Base-by-base conservation (phyloP, 2,329 filamentous ascomycete species). In the Pseudogymnoascus sp. region DNA sequence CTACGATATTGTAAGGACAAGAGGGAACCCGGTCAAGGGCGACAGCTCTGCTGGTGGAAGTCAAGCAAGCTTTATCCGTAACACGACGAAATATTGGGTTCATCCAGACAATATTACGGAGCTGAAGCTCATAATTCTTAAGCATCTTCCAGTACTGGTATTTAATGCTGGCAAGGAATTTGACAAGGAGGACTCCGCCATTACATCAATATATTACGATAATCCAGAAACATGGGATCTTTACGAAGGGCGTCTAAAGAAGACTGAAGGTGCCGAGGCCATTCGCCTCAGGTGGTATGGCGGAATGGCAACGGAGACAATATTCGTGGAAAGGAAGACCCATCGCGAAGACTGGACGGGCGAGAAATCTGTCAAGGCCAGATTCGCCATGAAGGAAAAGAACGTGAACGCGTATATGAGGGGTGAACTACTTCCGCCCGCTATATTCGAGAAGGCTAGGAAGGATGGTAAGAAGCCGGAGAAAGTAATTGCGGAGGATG, bases 11-110 rank as follows among this genome's bases (percentile, higher is more conserved):
- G 94, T 97, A 14, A 87, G 94, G 62, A 99, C 93, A 2, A 85
- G 93, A 68, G 94, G 94, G 63, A 93, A 95, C 73, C 94, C 94
- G 0, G 86, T 91, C 71, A 92, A 91, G 77, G 94, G 94, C 63
- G 94, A 99, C 75, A 91, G 91, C 68, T 81, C 92, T 6, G 94
- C 94, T 14, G 94, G 94, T 69, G 94, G 93, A 62, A 85, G 84
- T 66, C 94, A 99, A 76, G 93, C 92, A 72, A 97, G 89, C 80
- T 99, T 99, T 72, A 86, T 99, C 65, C 90, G 94, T 64, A 91
- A 97, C 73, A 99, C 94, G 0, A 99, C 94, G 33, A 99, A 99
- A 76, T 99, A 99, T 79, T 99, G 94, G 94, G 94, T 99, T 52
- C 94, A 99, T 72, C 91, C 90, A 2, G 94, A 97, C 76, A 99